Evolutionary conservation across 1,284 basidiomycete species (phyloP), one percentile per base, ranked within the genome.

Genomic region (Flammula alnicola): DNA sequence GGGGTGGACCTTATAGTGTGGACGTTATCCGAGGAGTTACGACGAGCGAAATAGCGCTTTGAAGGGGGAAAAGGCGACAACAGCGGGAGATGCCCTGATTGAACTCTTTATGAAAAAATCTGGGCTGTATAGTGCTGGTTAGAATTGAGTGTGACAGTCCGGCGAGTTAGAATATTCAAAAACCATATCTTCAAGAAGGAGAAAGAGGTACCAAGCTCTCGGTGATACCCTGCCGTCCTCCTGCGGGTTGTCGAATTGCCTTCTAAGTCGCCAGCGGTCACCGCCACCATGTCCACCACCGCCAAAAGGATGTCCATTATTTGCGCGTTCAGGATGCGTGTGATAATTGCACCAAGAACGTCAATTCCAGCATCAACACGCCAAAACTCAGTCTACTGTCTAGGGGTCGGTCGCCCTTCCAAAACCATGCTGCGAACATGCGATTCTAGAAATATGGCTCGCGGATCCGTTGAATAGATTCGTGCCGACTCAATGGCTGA

Each of bases 11-110:
- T 67, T 69, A 63, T 69, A 67, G 52, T 44, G 51, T 26, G 49
- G 20, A 54, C 52, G 47, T 49, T 53, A 56, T 62, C 70, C 69
- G 68, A 70, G 69, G 70, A 71, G 58, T 63, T 70, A 63, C 52
- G 54, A 56, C 43, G 51, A 40, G 45, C 26, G 48, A 54, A 47
- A 54, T 51, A 59, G 50, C 55, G 51, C 51, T 54, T 43, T 20
- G 40, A 40, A 41, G 45, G 46, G 14, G 50, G 47, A 51, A 58
- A 51, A 52, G 55, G 62, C 63, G 66, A 66, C 63, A 59, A 60
- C 56, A 52, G 63, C 68, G 68, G 67, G 59, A 64, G 59, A 54
- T 66, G 56, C 58, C 63, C 59, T 63, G 57, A 61, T 62, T 55
- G 52, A 17, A 48, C 49, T 47, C 30, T 33, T 56, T 56, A 61